phyloP scores from a whole-genome alignment of 2,329 filamentous ascomycete species.

The Epichloe elymi region DNA sequence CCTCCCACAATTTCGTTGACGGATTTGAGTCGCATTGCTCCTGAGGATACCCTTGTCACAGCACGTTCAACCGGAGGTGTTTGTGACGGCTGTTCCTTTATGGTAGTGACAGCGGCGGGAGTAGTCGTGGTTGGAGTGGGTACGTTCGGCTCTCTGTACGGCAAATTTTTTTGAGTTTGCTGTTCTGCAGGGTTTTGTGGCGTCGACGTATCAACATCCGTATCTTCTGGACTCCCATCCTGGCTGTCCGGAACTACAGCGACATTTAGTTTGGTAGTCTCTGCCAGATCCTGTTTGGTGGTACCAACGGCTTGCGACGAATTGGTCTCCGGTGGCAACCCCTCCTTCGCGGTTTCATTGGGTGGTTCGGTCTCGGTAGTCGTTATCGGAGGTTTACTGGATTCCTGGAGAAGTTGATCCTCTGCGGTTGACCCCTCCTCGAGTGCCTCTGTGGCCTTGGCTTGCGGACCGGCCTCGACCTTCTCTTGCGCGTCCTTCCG shows the following conservation, averaged over 20 bases:
- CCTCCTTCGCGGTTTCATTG: slow-evolving; percentile 2
- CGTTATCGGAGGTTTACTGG: slow-evolving; percentile 18
- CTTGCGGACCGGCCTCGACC: background rate
- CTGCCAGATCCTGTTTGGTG: background rate
- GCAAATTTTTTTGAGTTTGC: slow-evolving; percentile 5
- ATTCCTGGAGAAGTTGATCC: slow-evolving; percentile 32
- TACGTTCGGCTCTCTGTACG: slow-evolving; percentile 1
- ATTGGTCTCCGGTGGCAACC: background rate
- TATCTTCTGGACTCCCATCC: slow-evolving; percentile 18
- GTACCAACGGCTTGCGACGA: background rate
- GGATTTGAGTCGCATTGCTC: slow-evolving; percentile 57
- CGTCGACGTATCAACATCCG: slow-evolving; percentile 22
- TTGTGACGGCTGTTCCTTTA: slow-evolving; percentile 9
- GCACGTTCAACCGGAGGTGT: slow-evolving; percentile 32
- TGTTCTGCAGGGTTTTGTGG: slow-evolving; percentile 7
- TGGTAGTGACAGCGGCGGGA: slow-evolving; percentile 1
- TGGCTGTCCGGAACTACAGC: slow-evolving; percentile 24
- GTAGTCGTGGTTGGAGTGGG: slow-evolving; percentile 6
- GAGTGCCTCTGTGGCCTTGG: background rate
- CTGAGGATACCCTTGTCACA: slow-evolving; percentile 57
- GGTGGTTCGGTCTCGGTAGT: slow-evolving; percentile 6
- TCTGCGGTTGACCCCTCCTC: slow-evolving; percentile 21
- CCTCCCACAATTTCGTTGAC: slow-evolving; percentile 60
- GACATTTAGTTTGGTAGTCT: background rate
- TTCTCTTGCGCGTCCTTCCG: slow-evolving; percentile 28